Percentiles rank a stretch among this genome's conserved stretches.
phyloP scores from a whole-genome alignment of 345 rosid species.

The Moricandia moricandioides region DNA sequence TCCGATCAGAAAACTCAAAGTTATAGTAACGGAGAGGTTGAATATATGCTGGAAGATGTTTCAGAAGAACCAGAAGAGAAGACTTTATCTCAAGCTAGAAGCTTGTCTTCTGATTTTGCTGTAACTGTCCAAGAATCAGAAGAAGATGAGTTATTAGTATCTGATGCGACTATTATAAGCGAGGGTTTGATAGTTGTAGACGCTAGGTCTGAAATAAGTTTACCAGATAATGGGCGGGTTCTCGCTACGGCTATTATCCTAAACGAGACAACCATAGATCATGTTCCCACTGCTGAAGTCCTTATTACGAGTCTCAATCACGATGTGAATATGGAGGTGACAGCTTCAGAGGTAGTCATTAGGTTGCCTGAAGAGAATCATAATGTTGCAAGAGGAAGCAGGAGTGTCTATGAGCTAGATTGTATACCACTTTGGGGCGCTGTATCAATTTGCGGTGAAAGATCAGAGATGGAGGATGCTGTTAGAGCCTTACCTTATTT shows the following conservation, averaged over 20 bases:
- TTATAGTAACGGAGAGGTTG: slow-evolving; percentile 32
- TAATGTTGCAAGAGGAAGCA: slow-evolving; percentile 46
- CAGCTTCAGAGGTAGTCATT: slow-evolving; percentile 60
- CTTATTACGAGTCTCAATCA: slow-evolving; percentile 48
- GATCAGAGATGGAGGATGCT: slow-evolving; percentile 94
- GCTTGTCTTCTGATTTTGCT: slow-evolving; percentile 31
- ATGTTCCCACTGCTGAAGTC: slow-evolving; percentile 61
- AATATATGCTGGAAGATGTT: slow-evolving; percentile 23
- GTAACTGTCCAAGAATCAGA: slow-evolving; percentile 54
- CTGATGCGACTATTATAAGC: slow-evolving; percentile 42
- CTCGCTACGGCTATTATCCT: slow-evolving; percentile 65
- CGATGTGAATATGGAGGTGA: slow-evolving; percentile 41
- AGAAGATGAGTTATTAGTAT: slow-evolving; percentile 44
- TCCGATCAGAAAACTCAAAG: slow-evolving; percentile 40
- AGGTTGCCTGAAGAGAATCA: slow-evolving; percentile 57
- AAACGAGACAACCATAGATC: slow-evolving; percentile 52
- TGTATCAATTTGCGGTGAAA: slow-evolving; percentile 67
- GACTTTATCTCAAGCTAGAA: slow-evolving; percentile 38
- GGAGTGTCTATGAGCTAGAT: slow-evolving; percentile 78
- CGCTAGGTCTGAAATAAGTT: slow-evolving; percentile 49
- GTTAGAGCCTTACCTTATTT: slow-evolving; percentile 54
- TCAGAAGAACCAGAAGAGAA: slow-evolving; percentile 28
- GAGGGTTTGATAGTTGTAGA: slow-evolving; percentile 58
- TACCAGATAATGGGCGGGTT: slow-evolving; percentile 50
- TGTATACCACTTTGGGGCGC: slow-evolving; percentile 88